Evolutionary conservation across 2,329 filamentous ascomycete species (phyloP), one percentile per base, ranked within the genome.

Genomic region (Talaromyces sp.): DNA sequence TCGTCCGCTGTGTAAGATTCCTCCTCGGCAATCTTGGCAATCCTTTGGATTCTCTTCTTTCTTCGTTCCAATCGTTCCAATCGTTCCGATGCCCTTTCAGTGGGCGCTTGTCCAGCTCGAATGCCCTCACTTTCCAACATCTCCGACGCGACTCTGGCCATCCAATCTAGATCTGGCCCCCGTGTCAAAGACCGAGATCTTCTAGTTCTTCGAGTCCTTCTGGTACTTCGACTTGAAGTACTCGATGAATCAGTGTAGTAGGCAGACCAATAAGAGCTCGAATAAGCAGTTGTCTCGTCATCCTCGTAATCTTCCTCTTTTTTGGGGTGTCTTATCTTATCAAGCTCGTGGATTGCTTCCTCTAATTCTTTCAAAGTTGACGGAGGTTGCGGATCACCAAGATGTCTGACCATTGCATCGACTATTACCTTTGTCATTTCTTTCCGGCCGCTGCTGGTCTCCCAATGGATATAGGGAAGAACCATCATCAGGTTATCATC

Each of bases 381-480:
- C 11, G 45, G 45, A 48, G 22, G 45, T 24, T 27, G 45, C 45
- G 22, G 19, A 48, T 48, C 45, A 5, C 16, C 45, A 24, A 48
- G 45, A 13, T 48, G 45, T 16, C 58, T 61, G 16, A 33, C 50
- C 58, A 61, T 61, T 39, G 58, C 58, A n/a, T 61, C 27, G 43
- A 61, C 58, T 50, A 61, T 61, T 33, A 37, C 58, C n/a, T 37
- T n/a, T 61, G 58, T 61, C 58, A 61, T 61, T 48, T 61, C n/a
- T 50, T 61, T 37, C 16, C 58, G 58, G 27, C 58, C 41, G 19
- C 31, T 45, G 16, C 47, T 48, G 13, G 58, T 61, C 43, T 61
- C 58, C 58, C 58, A 61, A 27, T 61, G 58, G 37, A 61, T 61
- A n/a, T 61, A 61, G 10, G 58, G 58, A 14, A 61, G 58, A 19